These are phyloP conservation scores for Chaetoscypha palmicola DNA, from an alignment of 2,329 filamentous ascomycete species.

Conservation along the genomic window DNA sequence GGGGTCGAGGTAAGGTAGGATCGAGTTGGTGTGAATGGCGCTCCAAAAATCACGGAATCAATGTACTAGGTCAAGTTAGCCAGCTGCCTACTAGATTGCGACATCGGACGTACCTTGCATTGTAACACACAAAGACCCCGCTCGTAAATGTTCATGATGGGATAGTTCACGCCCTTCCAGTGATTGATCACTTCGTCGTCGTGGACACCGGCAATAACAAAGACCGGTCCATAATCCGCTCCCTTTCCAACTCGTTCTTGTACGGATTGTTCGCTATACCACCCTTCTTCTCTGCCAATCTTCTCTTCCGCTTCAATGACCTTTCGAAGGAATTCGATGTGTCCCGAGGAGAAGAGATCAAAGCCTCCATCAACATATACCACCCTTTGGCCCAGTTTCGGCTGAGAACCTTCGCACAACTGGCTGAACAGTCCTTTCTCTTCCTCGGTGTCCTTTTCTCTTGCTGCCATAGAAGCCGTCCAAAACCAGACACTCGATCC, in stretches of 20 bases:
- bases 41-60: conserved; percentile 79
- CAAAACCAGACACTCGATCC: conserved; percentile 84
- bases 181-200: conserved; percentile 92
- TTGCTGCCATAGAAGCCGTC: conserved; percentile 43
- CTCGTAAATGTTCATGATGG: conserved; percentile 99
- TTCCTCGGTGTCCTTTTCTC: conserved; percentile 37
- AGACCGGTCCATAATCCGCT: conserved; percentile 72
- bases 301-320: conserved; percentile 69
- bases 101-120: conserved; percentile 60
- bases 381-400: conserved; percentile 71
- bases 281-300: conserved; percentile 59
- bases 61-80: conserved; percentile 55
- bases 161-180: conserved; percentile 97
- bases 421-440: conserved; percentile 60
- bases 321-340: conserved; percentile 85
- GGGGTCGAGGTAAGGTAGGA: conserved; percentile 71
- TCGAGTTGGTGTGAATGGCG: conserved; percentile 79
- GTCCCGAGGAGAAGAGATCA: conserved; percentile 91
- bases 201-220: conserved; percentile 88
- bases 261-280: conserved; percentile 62
- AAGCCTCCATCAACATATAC: conserved; percentile 97
- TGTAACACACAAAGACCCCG: conserved; percentile 91
- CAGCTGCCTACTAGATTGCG: not conserved
- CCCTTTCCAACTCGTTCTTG: conserved; percentile 56
- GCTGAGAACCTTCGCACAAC: conserved; percentile 64